Base-by-base conservation (phyloP, 2,329 filamentous ascomycete genomes). In the Penicillium olsonii region DNA sequence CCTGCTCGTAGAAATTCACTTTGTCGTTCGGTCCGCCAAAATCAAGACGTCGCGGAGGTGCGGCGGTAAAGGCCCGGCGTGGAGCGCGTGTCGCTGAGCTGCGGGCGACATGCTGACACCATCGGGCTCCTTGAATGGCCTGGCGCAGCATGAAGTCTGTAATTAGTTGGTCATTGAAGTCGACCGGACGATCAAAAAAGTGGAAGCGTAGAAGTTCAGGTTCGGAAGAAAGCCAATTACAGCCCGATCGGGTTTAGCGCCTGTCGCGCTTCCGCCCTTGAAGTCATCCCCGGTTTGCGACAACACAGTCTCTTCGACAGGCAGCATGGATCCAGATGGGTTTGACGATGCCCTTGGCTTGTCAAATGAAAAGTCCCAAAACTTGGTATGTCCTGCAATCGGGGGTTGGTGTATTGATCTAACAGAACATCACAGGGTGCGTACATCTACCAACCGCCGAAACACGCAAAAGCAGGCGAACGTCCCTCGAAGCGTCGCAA, bases 401-500 rank as follows among this genome's bases (percentile, higher is more conserved):
- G n/a, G 2, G 7, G 15, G 7, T 27, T 19, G 35, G 5, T 17
- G 19, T 40, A 27, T 20, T 9, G 48, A 33, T 48, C 58, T 66
- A 55, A 68, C 39, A 37, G 34, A 50, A 37, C 40, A 63, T 38
- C n/a, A 7, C 40, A 87, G 84, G 78, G 78, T 39, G 82, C 83
- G 48, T 87, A 84, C 65, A 71, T 87, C 55, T 87, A 85, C 67
- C 76, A 79, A 51, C 79, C 83, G 50, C 68, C 76, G 37, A 63
- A 66, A 70, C 74, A 49, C 66, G 71, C 52, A 42, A 70, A 66
- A 52, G 14, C 53, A 37, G 59, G 53, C 22, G 68, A 72, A 41
- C 76, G 80, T 33, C 79, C 83, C 22, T 63, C 77, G 29, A 87
- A 88, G 65, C 76, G 79, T 49, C 77, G 83, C 46, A 84, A 79